Base-by-base conservation (phyloP, 2,329 filamentous ascomycete species). In the Colletotrichum somersetense region DNA sequence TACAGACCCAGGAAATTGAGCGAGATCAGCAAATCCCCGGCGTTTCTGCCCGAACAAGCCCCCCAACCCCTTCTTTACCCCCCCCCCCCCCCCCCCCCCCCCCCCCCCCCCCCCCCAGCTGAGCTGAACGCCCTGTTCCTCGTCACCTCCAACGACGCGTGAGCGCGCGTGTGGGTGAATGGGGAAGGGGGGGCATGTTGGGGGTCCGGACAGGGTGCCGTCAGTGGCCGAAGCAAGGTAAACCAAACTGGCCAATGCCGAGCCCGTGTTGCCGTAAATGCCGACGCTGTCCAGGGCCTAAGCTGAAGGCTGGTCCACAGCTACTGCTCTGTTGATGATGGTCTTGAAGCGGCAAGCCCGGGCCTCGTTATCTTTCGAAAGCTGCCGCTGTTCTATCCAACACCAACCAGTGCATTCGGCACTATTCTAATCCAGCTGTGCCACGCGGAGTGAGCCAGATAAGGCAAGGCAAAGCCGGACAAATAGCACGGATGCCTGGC, bases 1-100 rank as follows among this genome's bases (percentile, higher is more conserved):
- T 71, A 30, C 65, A 61, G 61, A 62, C 65, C 72, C 65, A 46
- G 52, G 56, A 67, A 68, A 63, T 73, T 67, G 58, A 72, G 44
- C 35, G 30, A 67, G 63, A 64, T 71, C 67, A 46, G 20, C 53
- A 56, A 59, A 64, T 50, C 67, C 71, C 63, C 71, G 64, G 63
- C 58, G 53, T 55, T 67, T 64, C 67, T 73, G 38, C 53, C 58
- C 68, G 57, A 67, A 56, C 57, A 67, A 42, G 53, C 38, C 40
- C 61, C 56, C 30, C 30, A 30, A 30, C 30, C 30, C 30, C 30
- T 30, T 30, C 30, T 30, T 30, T 3, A 2, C 30, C 23, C 53
- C 26, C 26, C 26, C 26, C 26, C 26, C 26, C 26, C 26, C 26
- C 26, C 26, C 26, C 26, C 26, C 26, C 26, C 26, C 26, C 26